These are phyloP conservation scores for Telfairia occidentalis DNA, from an alignment of 331 rosid species.

Conservation along the genomic window DNA sequence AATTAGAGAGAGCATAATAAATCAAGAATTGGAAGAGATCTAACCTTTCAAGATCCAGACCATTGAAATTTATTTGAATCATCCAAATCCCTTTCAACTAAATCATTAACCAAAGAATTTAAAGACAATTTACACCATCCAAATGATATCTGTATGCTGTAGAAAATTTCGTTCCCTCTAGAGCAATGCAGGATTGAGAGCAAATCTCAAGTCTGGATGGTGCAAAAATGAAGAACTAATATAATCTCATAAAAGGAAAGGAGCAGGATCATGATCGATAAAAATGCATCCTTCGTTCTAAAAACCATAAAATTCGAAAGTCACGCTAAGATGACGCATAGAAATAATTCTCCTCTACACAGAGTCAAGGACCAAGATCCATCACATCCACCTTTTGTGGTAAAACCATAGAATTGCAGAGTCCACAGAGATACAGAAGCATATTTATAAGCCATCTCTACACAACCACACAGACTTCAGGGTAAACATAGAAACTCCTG, in stretches of 20 bases:
- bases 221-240: not conserved
- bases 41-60: not conserved
- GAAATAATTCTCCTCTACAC: not conserved
- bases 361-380: not conserved
- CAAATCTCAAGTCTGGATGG: not conserved
- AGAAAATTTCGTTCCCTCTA: not conserved
- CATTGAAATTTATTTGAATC: not conserved
- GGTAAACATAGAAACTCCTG: not conserved
- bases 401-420: not conserved
- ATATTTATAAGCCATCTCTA: not conserved
- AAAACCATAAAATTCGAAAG: not conserved
- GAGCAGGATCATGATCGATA: not conserved
- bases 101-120: not conserved
- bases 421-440: not conserved
- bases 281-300: not conserved
- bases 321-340: not conserved
- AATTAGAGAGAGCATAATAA: not conserved
- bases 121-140: not conserved
- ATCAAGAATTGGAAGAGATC: not conserved
- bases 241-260: not conserved
- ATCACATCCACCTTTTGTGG: not conserved
- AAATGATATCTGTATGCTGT: not conserved
- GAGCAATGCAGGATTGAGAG: not conserved
- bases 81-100: not conserved
- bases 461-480: conserved; percentile 3